Conservation (phyloP, 768 basidiomycete species). For the Sporobolomyces roseus region DNA sequence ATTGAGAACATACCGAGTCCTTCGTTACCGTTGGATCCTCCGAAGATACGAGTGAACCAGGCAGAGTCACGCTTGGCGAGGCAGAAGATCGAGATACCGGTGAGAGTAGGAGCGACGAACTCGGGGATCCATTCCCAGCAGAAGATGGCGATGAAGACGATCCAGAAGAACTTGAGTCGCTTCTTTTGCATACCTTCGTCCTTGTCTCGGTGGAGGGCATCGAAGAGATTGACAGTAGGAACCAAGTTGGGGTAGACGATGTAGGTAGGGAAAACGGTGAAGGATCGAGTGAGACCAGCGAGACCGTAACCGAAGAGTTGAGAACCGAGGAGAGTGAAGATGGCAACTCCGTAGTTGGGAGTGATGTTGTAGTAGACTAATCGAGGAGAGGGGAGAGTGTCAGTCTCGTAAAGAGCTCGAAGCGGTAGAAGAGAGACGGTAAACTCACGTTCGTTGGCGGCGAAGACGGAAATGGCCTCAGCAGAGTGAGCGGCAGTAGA, state of each 20-base stretch:
- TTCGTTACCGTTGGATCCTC: constrained; percentile 51
- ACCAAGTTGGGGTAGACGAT: constrained; percentile 38
- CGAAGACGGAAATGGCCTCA: constrained; percentile 37
- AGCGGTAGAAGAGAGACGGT: background rate
- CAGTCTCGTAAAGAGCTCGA: background rate
- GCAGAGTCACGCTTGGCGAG: constrained; percentile 46
- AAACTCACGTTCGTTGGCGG: constrained; percentile 29
- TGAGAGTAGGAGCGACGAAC: constrained; percentile 44
- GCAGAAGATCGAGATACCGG: constrained; percentile 49
- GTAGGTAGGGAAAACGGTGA: constrained; percentile 44
- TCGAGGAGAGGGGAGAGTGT: background rate
- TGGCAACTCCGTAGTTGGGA: constrained; percentile 46
- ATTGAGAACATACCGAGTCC: constrained; percentile 45
- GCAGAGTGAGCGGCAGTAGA: constrained; percentile 35
- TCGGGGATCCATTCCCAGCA: constrained; percentile 34
- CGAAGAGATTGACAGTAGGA: constrained; percentile 43
- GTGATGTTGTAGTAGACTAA: constrained; percentile 44
- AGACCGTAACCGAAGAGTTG: constrained; percentile 47
- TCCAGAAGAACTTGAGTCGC: constrained; percentile 48
- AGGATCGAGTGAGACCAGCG: constrained; percentile 42
- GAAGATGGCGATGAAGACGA: constrained; percentile 46
- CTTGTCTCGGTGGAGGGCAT: constrained; percentile 46
- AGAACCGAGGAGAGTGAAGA: constrained; percentile 46
- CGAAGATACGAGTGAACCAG: constrained; percentile 51
- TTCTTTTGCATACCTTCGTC: constrained; percentile 44